These are phyloP conservation scores for Theileria orientalis DNA, from an alignment of 169 alveolate species.

Conservation along the genomic window DNA sequence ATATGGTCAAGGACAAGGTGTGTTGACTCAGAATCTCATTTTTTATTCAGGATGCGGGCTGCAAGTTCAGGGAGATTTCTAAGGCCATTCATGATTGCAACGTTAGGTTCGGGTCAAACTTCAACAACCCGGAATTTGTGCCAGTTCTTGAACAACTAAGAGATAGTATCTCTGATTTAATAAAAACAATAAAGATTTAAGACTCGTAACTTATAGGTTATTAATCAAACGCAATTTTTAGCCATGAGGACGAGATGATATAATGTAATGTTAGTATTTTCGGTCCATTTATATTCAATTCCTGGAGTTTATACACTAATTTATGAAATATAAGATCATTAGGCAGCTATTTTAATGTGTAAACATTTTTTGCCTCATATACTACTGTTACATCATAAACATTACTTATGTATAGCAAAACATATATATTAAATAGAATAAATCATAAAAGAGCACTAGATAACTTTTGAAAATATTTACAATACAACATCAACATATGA, in stretches of 20 bases:
- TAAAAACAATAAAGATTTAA: not conserved
- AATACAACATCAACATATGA: not conserved
- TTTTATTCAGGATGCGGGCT: slow-evolving; percentile 23
- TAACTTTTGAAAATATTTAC: slow-evolving; percentile 50
- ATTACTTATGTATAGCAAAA: too few species aligned
- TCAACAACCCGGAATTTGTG: slow-evolving; percentile 30
- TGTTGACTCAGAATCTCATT: not conserved
- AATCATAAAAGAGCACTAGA: not conserved
- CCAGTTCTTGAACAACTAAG: slow-evolving; percentile 4
- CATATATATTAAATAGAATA: not conserved
- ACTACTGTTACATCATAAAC: too few species aligned
- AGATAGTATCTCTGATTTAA: slow-evolving; percentile 2
- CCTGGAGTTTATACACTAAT: too few species aligned
- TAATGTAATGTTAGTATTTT: slow-evolving; percentile 1
- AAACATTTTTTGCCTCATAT: not conserved
- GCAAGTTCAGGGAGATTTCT: slow-evolving; percentile 29
- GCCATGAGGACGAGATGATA: not conserved
- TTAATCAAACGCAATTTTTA: not conserved
- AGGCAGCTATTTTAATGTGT: not conserved
- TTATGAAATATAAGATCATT: not conserved
- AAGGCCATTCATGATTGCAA: slow-evolving; percentile 7
- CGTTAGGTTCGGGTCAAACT: slow-evolving; percentile 16
- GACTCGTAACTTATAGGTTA: not conserved
- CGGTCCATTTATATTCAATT: not conserved
- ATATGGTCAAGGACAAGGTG: slow-evolving; percentile 5